Evolutionary conservation across 306 rosid species (phyloP).

Genomic region (peach (Prunus persica)): DNA sequence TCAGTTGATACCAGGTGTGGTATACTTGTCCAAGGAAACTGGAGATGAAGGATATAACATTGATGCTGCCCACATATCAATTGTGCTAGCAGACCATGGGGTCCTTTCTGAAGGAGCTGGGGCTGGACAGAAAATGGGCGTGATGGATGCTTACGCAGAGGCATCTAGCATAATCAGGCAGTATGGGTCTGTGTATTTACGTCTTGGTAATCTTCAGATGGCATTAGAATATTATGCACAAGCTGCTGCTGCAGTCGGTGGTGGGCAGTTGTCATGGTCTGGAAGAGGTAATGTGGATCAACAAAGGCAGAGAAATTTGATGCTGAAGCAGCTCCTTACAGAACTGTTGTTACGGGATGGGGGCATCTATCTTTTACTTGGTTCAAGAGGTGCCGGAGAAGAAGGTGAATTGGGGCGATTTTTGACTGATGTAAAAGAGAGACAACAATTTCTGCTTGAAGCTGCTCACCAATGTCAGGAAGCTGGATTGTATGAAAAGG

Average conservation of each 20-base stretch:
- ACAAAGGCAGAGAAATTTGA: constrained; percentile 88
- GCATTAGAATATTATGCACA: constrained; percentile 92
- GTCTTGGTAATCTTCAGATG: constrained; percentile 65
- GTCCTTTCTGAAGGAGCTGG: constrained; percentile 74
- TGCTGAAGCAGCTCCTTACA: constrained; percentile 94
- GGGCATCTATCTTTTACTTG: constrained; percentile 85
- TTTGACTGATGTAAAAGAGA: constrained; percentile 63
- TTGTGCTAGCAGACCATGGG: constrained; percentile 91
- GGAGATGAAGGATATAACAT: constrained; percentile 88
- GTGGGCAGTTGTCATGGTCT: constrained; percentile 88
- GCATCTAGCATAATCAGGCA: constrained; percentile 81
- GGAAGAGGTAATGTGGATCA: constrained; percentile 83
- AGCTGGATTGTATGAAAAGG: constrained; percentile 90
- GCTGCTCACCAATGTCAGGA: constrained; percentile 92
- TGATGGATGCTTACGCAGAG: constrained; percentile 96
- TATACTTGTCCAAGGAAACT: constrained; percentile 79
- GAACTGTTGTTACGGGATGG: constrained; percentile 82
- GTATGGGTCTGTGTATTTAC: constrained; percentile 74
- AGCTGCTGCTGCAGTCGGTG: constrained; percentile 97
- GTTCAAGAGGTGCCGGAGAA: constrained; percentile 91
- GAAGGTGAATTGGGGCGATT: constrained; percentile 90
- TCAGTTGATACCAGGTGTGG: constrained; percentile 81
- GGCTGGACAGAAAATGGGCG: constrained; percentile 72
- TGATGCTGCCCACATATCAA: constrained; percentile 88
- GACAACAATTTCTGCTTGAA: constrained; percentile 87